These are phyloP conservation scores for Pugionium dolabratum DNA, from an alignment of 345 rosid species.

Conservation along the genomic window DNA sequence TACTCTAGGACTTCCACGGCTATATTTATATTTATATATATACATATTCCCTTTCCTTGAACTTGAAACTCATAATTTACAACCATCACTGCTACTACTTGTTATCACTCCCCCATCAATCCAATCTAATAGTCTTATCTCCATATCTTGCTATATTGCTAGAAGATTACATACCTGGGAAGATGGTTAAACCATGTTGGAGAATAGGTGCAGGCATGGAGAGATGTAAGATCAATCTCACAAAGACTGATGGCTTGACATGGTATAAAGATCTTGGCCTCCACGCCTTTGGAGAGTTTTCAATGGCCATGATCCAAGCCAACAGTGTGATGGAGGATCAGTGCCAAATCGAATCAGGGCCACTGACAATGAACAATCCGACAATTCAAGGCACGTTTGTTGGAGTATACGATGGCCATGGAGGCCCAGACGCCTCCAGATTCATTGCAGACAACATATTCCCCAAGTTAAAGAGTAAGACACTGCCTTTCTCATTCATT, in stretches of 20 bases:
- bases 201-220: slow-evolving; percentile 46
- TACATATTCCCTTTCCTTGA: slow-evolving; percentile 29
- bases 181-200: slow-evolving; percentile 74
- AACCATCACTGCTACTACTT: slow-evolving; percentile 10
- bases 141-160: slow-evolving; percentile 1
- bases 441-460: slow-evolving; percentile 62
- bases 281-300: slow-evolving; percentile 69
- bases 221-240: slow-evolving; percentile 36
- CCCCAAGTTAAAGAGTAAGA: slow-evolving; percentile 63
- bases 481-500: slow-evolving; percentile 8
- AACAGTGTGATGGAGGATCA: slow-evolving; percentile 72
- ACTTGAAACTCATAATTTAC: slow-evolving; percentile 31
- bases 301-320: slow-evolving; percentile 86
- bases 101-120: slow-evolving; percentile 1
- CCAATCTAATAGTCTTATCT: not conserved
- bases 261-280: slow-evolving; percentile 70
- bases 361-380: slow-evolving; percentile 43
- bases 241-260: slow-evolving; percentile 59
- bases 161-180: slow-evolving; percentile 18
- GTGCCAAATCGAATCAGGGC: slow-evolving; percentile 89
- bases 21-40: slow-evolving; percentile 13
- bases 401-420: slow-evolving; percentile 89
- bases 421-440: slow-evolving; percentile 72
- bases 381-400: slow-evolving; percentile 66
- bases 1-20: slow-evolving; percentile 34